A percentile compares a stretch with the other conserved stretches of the same genome.
phyloP scores from a whole-genome alignment of 192 early-diverging fungal genomes.

The Coemansia asiatica region DNA sequence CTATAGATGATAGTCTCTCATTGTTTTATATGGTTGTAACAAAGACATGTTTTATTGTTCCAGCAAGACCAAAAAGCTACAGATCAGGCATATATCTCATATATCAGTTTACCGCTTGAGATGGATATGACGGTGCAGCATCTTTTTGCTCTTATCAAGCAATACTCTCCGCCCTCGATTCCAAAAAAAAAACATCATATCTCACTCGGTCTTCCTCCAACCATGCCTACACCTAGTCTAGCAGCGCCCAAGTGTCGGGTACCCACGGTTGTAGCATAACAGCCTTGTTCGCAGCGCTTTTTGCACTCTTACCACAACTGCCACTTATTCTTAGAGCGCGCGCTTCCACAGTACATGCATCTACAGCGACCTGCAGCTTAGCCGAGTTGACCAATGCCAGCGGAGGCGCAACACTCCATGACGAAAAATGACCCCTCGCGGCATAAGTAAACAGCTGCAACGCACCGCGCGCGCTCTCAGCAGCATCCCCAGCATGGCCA shows the following conservation, averaged over 20 bases:
- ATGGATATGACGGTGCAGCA: too few relatives aligned
- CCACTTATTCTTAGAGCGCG: too few relatives aligned
- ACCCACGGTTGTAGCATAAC: slow-evolving; percentile 1
- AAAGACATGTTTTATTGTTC: too few relatives aligned
- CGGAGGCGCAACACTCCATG: slow-evolving; percentile 26
- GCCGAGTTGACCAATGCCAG: slow-evolving; percentile 24
- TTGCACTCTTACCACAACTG: background rate
- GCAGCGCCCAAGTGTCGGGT: background rate
- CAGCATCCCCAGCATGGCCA: background rate
- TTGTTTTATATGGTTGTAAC: too few relatives aligned
- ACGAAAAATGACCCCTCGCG: background rate
- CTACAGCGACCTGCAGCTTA: slow-evolving; percentile 14
- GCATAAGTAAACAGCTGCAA: slow-evolving; percentile 22
- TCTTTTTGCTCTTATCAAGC: too few relatives aligned
- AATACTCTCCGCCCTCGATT: too few relatives aligned
- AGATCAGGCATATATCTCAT: background rate
- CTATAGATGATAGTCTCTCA: too few relatives aligned
- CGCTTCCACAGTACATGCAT: slow-evolving; percentile 9
- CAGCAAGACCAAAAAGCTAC: too few relatives aligned
- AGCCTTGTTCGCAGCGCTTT: slow-evolving; percentile 5
- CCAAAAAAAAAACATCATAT: too few relatives aligned
- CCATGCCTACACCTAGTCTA: background rate
- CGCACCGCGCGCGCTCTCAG: slow-evolving; percentile 10
- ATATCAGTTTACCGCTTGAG: background rate
- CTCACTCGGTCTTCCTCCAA: background rate